Evolutionary conservation across 148 eudicot genomes (phyloP).

Genomic region (Bassia scoparia): DNA sequence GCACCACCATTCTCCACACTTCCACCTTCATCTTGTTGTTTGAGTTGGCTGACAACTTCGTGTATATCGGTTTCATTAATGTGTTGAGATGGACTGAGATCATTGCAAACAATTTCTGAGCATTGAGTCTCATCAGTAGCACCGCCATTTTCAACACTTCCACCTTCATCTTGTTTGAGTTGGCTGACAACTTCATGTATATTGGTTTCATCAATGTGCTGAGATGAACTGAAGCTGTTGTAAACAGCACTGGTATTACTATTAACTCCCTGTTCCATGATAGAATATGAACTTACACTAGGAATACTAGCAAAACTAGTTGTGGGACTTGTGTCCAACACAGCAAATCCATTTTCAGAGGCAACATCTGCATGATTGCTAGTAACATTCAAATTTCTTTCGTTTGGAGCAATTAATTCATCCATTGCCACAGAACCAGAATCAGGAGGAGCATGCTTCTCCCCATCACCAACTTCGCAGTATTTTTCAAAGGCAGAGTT

Average conservation of each 20-base stretch:
- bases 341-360: constrained; percentile 8
- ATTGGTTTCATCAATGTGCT: not conserved
- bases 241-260: not conserved
- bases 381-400: not conserved
- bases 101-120: not conserved
- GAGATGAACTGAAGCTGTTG: not conserved
- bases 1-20: not conserved
- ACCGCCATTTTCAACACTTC: not conserved
- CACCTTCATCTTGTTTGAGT: not conserved
- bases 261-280: not conserved
- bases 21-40: not conserved
- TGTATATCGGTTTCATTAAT: constrained; percentile 14
- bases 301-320: not conserved
- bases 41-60: not conserved
- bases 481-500: not conserved
- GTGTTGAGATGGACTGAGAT: constrained; percentile 9
- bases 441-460: not conserved
- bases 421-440: not conserved
- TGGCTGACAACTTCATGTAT: too few species aligned
- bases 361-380: constrained; percentile 17
- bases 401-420: not conserved
- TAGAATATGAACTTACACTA: constrained; percentile 6
- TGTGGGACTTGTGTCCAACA: not conserved
- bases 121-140: not conserved
- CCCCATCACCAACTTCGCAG: not conserved